Percentiles rank a stretch among this genome's conserved stretches.
Evolutionary conservation across 2,329 filamentous ascomycete species (phyloP).

Genomic region (Falciphora oryzae): DNA sequence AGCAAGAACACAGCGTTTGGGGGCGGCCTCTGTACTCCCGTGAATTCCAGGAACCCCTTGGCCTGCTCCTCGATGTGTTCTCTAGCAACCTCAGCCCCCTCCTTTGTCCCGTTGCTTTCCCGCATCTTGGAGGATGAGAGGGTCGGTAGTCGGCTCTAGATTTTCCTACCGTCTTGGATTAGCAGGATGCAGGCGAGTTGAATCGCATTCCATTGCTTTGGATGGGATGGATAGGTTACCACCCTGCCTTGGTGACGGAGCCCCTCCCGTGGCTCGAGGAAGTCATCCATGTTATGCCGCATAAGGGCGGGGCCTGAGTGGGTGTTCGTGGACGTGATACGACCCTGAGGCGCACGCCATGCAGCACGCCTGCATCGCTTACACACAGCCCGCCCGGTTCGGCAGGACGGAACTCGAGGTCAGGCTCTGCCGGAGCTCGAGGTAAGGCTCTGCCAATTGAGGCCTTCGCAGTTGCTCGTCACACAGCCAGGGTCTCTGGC

Average conservation of each 20-base stretch:
- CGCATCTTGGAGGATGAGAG: not conserved
- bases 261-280: no score
- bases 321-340: not conserved
- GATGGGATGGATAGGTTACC: not conserved
- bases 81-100: not conserved
- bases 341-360: not conserved
- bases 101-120: not conserved
- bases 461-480: not conserved
- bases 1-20: not conserved
- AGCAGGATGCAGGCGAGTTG: not conserved
- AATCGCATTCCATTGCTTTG: not conserved
- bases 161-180: not conserved
- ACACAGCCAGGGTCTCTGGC: not conserved
- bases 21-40: not conserved
- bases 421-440: not conserved
- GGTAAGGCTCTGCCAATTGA: not conserved
- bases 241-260: no score
- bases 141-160: not conserved
- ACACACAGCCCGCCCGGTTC: no score
- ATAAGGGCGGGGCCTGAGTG: not conserved
- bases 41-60: conserved; percentile 1
- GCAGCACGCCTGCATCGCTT: no score
- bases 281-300: no score
- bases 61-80: conserved; percentile 1
- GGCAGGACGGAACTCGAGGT: not conserved